Evolutionary conservation across 176 grass and related monocot species (phyloP).

Genomic region (Cocos nucifera): DNA sequence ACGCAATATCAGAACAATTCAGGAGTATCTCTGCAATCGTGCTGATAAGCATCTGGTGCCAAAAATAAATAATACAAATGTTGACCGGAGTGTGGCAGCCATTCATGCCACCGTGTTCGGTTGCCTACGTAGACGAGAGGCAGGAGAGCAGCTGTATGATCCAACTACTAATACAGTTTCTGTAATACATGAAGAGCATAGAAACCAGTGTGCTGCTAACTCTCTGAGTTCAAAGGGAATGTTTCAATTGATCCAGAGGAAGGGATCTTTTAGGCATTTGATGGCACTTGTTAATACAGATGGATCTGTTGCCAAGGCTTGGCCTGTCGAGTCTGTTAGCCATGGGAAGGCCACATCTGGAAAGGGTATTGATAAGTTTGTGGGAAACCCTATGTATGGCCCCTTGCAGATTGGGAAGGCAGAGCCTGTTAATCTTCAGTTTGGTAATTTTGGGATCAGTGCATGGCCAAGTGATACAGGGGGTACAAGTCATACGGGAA

Average conservation of each 20-base stretch:
- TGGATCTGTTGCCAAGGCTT: constrained; percentile 82
- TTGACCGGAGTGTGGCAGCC: constrained; percentile 81
- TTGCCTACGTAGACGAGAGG: constrained; percentile 50
- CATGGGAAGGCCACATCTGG: constrained; percentile 35
- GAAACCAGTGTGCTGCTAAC: constrained; percentile 66
- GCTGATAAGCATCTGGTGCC: constrained; percentile 82
- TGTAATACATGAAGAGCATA: constrained; percentile 63
- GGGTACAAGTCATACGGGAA: constrained; percentile 5
- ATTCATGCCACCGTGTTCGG: constrained; percentile 87
- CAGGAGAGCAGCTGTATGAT: constrained; percentile 55
- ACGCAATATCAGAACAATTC: constrained; percentile 78
- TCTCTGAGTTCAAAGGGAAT: constrained; percentile 83
- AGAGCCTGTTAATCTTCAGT: constrained; percentile 6
- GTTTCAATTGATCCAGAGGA: constrained; percentile 79
- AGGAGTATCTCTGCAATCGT: constrained; percentile 81
- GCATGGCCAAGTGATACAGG: constrained; percentile 3
- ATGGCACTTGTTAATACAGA: constrained; percentile 86
- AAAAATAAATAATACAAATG: constrained; percentile 90
- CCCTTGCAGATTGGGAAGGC: constrained; percentile 8
- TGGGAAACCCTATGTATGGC: not conserved
- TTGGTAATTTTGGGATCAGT: constrained; percentile 13
- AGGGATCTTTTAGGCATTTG: constrained; percentile 71
- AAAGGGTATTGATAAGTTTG: constrained; percentile 5
- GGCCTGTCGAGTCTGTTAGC: constrained; percentile 46
- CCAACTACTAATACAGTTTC: constrained; percentile 54